Conservation (phyloP, 2,329 filamentous ascomycete species). For the Akanthomyces uredinophilus region DNA sequence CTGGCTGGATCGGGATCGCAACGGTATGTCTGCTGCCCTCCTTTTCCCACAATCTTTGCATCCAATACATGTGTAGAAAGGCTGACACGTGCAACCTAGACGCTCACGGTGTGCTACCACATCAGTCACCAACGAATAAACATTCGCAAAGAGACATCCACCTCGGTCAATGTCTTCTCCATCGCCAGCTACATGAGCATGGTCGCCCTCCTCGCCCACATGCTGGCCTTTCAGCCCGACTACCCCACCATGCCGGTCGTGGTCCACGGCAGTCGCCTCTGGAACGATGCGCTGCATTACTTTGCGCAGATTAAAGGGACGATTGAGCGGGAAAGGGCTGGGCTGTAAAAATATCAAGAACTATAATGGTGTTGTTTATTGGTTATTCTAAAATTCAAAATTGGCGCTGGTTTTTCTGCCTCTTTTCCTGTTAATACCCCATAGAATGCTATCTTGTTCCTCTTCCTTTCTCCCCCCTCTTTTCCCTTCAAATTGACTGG, state of each 20-base stretch:
- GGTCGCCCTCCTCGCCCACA: conserved; percentile 61
- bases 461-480: too few relatives aligned
- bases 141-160: conserved; percentile 72
- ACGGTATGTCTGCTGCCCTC: conserved; percentile 48
- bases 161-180: conserved; percentile 72
- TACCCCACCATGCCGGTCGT: conserved; percentile 57
- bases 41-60: background rate
- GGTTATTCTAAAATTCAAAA: background rate
- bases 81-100: conserved; percentile 36
- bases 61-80: too few relatives aligned
- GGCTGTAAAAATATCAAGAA: conserved; percentile 21
- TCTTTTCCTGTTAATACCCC: background rate
- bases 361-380: background rate
- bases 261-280: conserved; percentile 30
- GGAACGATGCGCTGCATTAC: conserved; percentile 31
- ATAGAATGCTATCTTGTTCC: background rate
- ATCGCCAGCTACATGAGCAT: conserved; percentile 73
- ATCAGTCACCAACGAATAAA: conserved; percentile 73
- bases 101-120: conserved; percentile 69
- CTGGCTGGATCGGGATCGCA: conserved; percentile 73
- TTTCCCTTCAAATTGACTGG: too few relatives aligned
- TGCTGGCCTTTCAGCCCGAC: conserved; percentile 57
- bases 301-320: conserved; percentile 26
- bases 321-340: conserved; percentile 30
- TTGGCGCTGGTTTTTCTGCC: background rate